Evolutionary conservation across 345 rosid species (phyloP).

Genomic region (Dipteronia sinensis): DNA sequence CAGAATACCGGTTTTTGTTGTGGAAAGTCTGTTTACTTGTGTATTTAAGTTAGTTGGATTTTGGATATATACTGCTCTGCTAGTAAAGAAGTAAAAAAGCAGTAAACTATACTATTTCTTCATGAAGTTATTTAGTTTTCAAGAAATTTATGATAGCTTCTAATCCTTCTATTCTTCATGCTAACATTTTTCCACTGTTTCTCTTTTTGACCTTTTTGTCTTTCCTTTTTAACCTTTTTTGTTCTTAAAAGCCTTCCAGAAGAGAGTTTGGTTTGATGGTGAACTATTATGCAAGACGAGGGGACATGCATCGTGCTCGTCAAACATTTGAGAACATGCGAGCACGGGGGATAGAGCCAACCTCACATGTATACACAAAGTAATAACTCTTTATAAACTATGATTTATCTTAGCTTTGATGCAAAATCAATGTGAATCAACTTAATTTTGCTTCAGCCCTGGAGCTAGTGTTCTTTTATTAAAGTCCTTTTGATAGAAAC

Average conservation of each 20-base stretch:
- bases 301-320: conserved; percentile 95
- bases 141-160: background rate
- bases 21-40: background rate
- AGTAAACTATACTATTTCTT: background rate
- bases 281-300: conserved; percentile 89
- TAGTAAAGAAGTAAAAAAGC: background rate
- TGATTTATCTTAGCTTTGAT: conserved; percentile 2
- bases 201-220: too few species aligned
- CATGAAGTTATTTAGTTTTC: background rate
- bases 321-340: conserved; percentile 93
- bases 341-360: conserved; percentile 88
- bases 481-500: background rate
- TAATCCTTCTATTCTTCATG: background rate
- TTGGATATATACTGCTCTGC: background rate
- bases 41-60: background rate
- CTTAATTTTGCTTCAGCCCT: conserved; percentile 5
- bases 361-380: conserved; percentile 89
- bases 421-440: background rate
- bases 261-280: conserved; percentile 95
- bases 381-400: conserved; percentile 30
- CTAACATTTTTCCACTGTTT: background rate
- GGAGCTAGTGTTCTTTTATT: background rate
- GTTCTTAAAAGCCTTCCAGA: conserved; percentile 77
- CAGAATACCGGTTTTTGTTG: background rate
- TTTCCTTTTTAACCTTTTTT: too few species aligned